Evolutionary conservation across 2,329 filamentous ascomycete genomes (phyloP).

Genomic region (Fusarium nygamai): DNA sequence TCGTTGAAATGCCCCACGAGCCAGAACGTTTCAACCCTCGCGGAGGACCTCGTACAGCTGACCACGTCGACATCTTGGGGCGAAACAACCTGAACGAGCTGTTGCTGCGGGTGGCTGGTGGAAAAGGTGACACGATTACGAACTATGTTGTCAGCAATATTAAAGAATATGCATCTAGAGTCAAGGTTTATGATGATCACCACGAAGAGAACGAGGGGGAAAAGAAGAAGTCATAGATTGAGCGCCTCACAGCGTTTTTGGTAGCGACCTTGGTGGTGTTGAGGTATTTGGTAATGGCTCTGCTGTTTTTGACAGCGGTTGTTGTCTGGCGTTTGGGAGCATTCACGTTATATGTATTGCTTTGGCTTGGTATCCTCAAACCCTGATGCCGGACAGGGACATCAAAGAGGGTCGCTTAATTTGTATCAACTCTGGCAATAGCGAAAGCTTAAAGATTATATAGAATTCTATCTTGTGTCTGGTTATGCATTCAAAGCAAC

Average conservation of each 20-base stretch:
- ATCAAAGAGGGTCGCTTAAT: neutral
- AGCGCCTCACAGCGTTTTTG: conserved; percentile 10
- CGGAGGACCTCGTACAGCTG: conserved; percentile 76
- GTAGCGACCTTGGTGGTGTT: neutral
- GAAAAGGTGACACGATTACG: conserved; percentile 81
- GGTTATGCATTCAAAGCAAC: neutral
- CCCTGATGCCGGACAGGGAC: conserved; percentile 20
- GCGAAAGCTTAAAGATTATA: neutral
- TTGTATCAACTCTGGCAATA: neutral
- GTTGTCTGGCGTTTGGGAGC: conserved; percentile 40
- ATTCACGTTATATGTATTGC: conserved; percentile 20
- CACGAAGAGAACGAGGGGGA: conserved; percentile 60
- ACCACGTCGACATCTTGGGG: conserved; percentile 96
- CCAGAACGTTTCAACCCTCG: conserved; percentile 91
- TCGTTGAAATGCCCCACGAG: conserved; percentile 96
- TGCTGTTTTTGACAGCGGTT: conserved; percentile 5
- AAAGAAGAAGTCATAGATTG: conserved; percentile 31
- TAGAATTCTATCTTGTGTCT: neutral
- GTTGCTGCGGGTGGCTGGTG: conserved; percentile 85
- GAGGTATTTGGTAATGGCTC: neutral
- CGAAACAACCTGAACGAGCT: conserved; percentile 90
- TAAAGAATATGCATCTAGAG: conserved; percentile 80
- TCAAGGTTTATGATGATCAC: conserved; percentile 81
- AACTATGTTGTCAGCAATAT: conserved; percentile 86
- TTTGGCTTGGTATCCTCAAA: conserved; percentile 13